These are phyloP conservation scores for Annulohypoxylon truncatum DNA, from an alignment of 2,329 filamentous ascomycete species.

Conservation along the genomic window DNA sequence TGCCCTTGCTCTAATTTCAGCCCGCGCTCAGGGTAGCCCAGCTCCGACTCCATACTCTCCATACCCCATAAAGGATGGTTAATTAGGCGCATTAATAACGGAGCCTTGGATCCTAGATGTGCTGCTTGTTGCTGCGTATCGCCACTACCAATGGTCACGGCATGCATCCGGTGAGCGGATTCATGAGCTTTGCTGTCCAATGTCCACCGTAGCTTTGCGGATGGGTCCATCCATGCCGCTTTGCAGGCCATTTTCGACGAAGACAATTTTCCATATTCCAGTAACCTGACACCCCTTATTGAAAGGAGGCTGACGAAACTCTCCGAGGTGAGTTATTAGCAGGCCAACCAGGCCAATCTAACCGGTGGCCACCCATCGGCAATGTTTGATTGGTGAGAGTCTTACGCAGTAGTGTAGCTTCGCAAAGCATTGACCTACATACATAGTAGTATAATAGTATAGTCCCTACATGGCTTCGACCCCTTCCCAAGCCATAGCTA, in stretches of 20 bases:
- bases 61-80: slow-evolving; percentile 25
- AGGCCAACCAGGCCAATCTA: slow-evolving; percentile 2
- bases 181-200: slow-evolving; percentile 27
- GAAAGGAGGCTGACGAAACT: slow-evolving; percentile 31
- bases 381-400: slow-evolving; percentile 7
- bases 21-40: slow-evolving; percentile 24
- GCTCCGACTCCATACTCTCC: slow-evolving; percentile 22
- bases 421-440: slow-evolving; percentile 14
- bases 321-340: slow-evolving; percentile 23
- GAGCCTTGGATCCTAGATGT: slow-evolving; percentile 23
- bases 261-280: slow-evolving; percentile 13
- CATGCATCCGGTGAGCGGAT: slow-evolving; percentile 32
- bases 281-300: slow-evolving; percentile 1
- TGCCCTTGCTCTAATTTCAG: slow-evolving; percentile 31
- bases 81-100: slow-evolving; percentile 33
- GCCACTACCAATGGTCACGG: slow-evolving; percentile 22
- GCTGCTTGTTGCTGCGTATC: slow-evolving; percentile 13
- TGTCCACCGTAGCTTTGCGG: slow-evolving; percentile 7
- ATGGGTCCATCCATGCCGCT: slow-evolving; percentile 24
- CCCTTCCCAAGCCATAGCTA: slow-evolving; percentile 29
- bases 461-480: slow-evolving; percentile 9
- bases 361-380: slow-evolving; percentile 8
- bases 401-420: no score
- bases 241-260: slow-evolving; percentile 9
- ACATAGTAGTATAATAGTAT: slow-evolving; percentile 3